Evolutionary conservation across 2,329 filamentous ascomycete genomes (phyloP), one percentile per base, ranked within the genome.

Genomic region (Dactylonectria macrodidyma): DNA sequence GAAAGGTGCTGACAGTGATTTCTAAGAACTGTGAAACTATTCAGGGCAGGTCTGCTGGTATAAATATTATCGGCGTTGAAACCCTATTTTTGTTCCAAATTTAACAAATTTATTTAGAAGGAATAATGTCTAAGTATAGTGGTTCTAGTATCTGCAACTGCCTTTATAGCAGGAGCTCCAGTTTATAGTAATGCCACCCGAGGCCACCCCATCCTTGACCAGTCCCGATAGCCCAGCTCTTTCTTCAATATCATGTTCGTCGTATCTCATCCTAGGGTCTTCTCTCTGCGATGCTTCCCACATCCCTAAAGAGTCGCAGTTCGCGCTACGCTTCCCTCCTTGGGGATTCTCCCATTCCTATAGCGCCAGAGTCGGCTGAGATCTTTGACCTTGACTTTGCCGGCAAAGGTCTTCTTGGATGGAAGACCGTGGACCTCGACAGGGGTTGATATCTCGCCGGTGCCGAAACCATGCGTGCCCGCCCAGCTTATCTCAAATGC

Each of bases 311-410:
- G 72, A 3, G 82, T 84, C 33, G 81, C 81, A 56, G 78, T 82
- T 61, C 83, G 79, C 7, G 81, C 73, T 44, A 83, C 71, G 2
- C 83, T 80, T 48, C 78, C 77, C 70, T 86, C 84, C 5, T 81
- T 74, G 1, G 89, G 89, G 47, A 84, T 87, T 65, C 77, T 81
- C 2, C 90, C 90, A 73, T 91, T 91, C 58, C 89, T 82, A 74
- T 91, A 91, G 69, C 85, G 81, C 89, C 90, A 91, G 33, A 92
- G 77, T 52, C 90, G 84, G 73, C 89, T 90, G 52, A 91, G 79
- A 60, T 91, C 86, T 78, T 86, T 90, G 6, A 91, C 89, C 74
- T 82, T 87, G 48, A 89, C 82, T 34, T 76, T 66, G 24, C 33
- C 77, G 73, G 69, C 80, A 76, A 4, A 75, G 73, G 26, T 78